phyloP scores from a whole-genome alignment of 2,329 filamentous ascomycete genomes.

The Botrytis medusae region DNA sequence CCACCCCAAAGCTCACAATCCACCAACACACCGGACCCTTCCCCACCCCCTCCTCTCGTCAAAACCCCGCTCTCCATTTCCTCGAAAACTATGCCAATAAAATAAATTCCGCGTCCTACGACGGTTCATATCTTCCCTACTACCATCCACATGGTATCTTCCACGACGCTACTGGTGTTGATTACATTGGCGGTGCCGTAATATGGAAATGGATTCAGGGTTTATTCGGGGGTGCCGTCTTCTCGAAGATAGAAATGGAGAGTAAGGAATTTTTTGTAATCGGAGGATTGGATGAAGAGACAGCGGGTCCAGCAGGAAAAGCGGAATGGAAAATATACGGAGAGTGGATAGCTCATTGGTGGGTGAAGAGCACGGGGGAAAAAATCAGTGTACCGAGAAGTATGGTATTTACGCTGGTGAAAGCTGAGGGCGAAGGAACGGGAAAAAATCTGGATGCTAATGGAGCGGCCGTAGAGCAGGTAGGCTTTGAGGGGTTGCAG shows the following conservation, averaged over 20 bases:
- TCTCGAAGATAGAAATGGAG: conserved; percentile 18
- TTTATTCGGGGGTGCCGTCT: background rate
- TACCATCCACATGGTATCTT: conserved; percentile 11
- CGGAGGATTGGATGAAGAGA: background rate
- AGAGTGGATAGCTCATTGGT: conserved; percentile 23
- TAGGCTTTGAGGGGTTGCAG: conserved; percentile 25
- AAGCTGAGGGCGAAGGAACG: conserved; percentile 18
- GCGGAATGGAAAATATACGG: conserved; percentile 20
- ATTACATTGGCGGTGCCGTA: background rate
- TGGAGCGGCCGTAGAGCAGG: background rate
- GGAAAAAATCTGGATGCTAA: background rate
- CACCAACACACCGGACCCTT: background rate
- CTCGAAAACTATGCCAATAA: conserved; percentile 5
- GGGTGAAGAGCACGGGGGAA: conserved; percentile 14
- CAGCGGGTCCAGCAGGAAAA: background rate
- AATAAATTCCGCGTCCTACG: conserved; percentile 5
- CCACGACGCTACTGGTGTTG: conserved; percentile 18
- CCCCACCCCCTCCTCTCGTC: background rate
- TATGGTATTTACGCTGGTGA: conserved; percentile 23
- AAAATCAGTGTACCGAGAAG: conserved; percentile 21
- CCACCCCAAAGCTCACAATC: background rate
- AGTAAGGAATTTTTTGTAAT: conserved; percentile 6
- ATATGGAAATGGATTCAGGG: conserved; percentile 21
- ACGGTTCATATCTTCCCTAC: conserved; percentile 9
- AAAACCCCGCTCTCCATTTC: conserved; percentile 9